Evolutionary conservation across 2,329 filamentous ascomycete genomes (phyloP).

Genomic region (Trichoderma sp.): DNA sequence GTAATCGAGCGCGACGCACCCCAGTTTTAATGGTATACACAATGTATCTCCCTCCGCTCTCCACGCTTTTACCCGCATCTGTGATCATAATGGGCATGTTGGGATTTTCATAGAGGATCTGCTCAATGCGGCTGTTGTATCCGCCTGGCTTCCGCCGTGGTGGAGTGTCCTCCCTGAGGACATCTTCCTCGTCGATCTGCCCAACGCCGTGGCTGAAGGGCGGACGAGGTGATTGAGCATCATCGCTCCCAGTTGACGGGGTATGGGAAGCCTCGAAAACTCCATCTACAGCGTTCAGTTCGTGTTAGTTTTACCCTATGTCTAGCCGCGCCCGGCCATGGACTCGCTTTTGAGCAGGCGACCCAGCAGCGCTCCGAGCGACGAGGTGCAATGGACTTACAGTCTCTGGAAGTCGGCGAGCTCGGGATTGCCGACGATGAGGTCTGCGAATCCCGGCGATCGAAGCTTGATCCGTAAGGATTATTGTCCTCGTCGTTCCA

Average conservation of each 20-base stretch:
- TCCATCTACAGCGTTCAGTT: constrained; percentile 29
- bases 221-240: constrained; percentile 47
- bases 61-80: constrained; percentile 90
- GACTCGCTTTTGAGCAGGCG: not conserved
- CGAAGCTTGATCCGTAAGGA: constrained; percentile 87
- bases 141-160: constrained; percentile 74
- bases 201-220: constrained; percentile 29
- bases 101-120: constrained; percentile 94
- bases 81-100: constrained; percentile 88
- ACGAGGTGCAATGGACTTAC: constrained; percentile 46
- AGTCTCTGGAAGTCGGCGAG: constrained; percentile 57
- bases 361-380: not conserved
- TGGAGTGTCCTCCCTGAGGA: constrained; percentile 41
- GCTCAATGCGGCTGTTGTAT: constrained; percentile 94
- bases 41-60: constrained; percentile 90
- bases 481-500: constrained; percentile 99
- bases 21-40: constrained; percentile 96
- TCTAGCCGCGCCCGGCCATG: not conserved
- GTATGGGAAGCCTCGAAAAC: constrained; percentile 67
- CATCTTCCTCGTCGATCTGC: constrained; percentile 49
- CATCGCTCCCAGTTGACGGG: constrained; percentile 66
- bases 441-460: constrained; percentile 76
- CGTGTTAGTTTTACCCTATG: not conserved
- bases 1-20: constrained; percentile 51
- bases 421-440: constrained; percentile 65